phyloP scores from a whole-genome alignment of 192 early-diverging fungal species.

The Backusella tarrabulga region DNA sequence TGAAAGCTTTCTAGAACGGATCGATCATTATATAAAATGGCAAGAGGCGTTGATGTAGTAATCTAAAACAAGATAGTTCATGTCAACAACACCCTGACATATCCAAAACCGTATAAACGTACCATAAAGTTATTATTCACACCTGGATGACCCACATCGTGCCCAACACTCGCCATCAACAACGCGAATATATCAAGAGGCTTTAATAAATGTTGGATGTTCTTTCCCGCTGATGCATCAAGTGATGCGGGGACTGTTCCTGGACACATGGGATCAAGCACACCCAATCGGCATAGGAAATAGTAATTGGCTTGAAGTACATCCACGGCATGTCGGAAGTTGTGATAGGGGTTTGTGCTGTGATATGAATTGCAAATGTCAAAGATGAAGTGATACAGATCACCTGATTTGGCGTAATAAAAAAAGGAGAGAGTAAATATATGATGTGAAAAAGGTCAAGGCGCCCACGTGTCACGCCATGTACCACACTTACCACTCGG shows the following conservation, averaged over 20 bases:
- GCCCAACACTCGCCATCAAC: conserved; percentile 72
- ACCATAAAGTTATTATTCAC: conserved; percentile 93
- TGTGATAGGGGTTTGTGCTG: conserved; percentile 84
- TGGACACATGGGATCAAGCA: conserved; percentile 29
- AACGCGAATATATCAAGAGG: conserved; percentile 68
- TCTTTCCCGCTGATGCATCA: neutral
- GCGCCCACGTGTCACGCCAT: conserved; percentile 13
- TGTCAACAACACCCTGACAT: too few relatives aligned
- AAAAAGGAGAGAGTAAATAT: neutral
- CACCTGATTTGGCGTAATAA: conserved; percentile 10
- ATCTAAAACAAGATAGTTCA: conserved; percentile 38
- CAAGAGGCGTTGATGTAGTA: conserved; percentile 74
- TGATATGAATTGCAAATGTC: conserved; percentile 49
- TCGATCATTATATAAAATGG: conserved; percentile 89
- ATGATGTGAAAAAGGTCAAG: conserved; percentile 3
- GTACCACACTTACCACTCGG: conserved; percentile 40
- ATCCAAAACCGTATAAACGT: neutral
- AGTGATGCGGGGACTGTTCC: neutral
- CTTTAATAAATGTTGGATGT: conserved; percentile 41
- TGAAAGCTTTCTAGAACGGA: conserved; percentile 98
- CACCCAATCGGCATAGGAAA: conserved; percentile 67
- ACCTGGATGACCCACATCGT: conserved; percentile 90
- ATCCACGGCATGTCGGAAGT: conserved; percentile 92
- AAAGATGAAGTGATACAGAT: conserved; percentile 10
- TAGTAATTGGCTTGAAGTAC: conserved; percentile 88